phyloP scores from a whole-genome alignment of 2,329 filamentous ascomycete genomes.

The Sodiomyces alkalinus region DNA sequence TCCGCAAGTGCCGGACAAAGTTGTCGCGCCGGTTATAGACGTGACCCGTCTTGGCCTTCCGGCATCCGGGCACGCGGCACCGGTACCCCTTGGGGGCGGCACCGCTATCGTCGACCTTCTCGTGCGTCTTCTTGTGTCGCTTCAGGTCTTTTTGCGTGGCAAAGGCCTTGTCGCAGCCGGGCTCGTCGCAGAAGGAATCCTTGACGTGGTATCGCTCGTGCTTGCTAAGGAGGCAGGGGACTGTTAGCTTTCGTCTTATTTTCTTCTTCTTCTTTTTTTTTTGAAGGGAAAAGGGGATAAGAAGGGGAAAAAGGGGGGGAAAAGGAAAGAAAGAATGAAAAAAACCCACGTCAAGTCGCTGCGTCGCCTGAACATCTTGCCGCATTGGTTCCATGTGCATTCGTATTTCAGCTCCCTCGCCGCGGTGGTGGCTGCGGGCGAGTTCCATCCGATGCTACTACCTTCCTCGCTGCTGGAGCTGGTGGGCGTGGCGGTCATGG shows the following conservation, averaged over 20 bases:
- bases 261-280: background rate
- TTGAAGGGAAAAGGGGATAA: background rate
- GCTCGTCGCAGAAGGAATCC: conserved; percentile 8
- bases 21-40: conserved; percentile 14
- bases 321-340: background rate
- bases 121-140: conserved; percentile 10
- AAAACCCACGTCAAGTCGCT: conserved; percentile 7
- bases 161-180: conserved; percentile 10
- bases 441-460: background rate
- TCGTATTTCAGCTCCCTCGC: conserved; percentile 3
- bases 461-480: background rate
- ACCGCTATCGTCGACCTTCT: conserved; percentile 6
- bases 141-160: conserved; percentile 13
- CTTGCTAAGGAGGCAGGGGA: conserved; percentile 7
- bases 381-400: conserved; percentile 6
- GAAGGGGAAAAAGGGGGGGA: background rate
- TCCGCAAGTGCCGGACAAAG: conserved; percentile 12
- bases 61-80: conserved; percentile 12
- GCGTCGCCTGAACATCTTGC: conserved; percentile 6
- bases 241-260: background rate
- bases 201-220: conserved; percentile 11
- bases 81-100: conserved; percentile 10
- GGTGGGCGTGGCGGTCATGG: background rate
- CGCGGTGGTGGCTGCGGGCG: background rate
- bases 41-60: conserved; percentile 11